Evolutionary conservation across 306 rosid genomes (phyloP), one percentile per base, ranked within the genome.

Genomic region (Cicer yamashitae): DNA sequence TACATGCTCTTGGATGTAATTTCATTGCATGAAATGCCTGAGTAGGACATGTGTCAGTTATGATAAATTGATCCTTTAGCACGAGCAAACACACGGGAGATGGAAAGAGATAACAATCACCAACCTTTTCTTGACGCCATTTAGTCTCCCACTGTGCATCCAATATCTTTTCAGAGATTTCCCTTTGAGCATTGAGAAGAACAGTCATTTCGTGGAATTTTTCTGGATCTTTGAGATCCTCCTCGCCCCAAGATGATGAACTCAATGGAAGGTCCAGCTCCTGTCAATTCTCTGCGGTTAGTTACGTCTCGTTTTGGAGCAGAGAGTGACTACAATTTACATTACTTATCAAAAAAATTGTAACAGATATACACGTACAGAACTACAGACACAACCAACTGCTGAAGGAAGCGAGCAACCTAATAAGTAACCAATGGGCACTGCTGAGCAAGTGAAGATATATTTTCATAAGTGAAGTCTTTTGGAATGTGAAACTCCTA

Each of bases 111-210:
- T 20, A 82, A 41, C 71, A 53, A 62, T 37, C 41, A 44, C 88
- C 53, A 73, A 94, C 97, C 99, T 88, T 92, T 71, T 88, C 96
- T 81, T 94, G 91, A 25, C 92, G 96, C 99, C 99, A 92, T 82
- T 88, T 82, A 53, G 90, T 85, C 83, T 90, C 93, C 99, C 96
- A 92, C 69, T 88, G 96, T n/a, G 92, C 82, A 79, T 94, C 96
- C 90, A 90, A 83, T 70, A 94, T 87, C 83, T 94, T 89, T 81
- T 91, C 96, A 67, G 92, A 87, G 20, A 94, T 85, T 83, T 94
- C 97, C 87, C 96, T 86, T 82, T 94, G 99, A 54, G 96, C 99
- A 67, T 92, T 94, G 61, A 92, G 92, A 88, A 94, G 99, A 73
- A 94, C 78, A 15, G 94, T 90, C 97, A 94, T 94, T 82, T 94